These are phyloP conservation scores for Rhizoclosmatium globosum DNA, from an alignment of 192 early-diverging fungal species.

Conservation along the genomic window DNA sequence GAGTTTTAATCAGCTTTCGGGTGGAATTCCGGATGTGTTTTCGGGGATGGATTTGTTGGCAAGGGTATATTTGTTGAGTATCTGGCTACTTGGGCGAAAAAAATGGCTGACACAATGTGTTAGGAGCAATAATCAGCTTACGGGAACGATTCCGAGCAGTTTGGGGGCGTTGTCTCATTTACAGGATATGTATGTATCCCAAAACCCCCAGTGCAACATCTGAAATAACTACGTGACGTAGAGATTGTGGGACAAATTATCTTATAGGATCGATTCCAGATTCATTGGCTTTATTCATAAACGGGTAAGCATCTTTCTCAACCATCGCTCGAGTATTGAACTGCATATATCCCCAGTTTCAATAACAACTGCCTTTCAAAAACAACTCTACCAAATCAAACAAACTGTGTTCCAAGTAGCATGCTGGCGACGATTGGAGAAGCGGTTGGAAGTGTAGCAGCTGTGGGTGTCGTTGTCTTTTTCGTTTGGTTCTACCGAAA, in stretches of 20 bases:
- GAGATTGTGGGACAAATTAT: not conserved
- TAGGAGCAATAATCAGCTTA: not conserved
- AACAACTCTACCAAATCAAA: not conserved
- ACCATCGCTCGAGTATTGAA: not conserved
- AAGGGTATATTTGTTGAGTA: not conserved
- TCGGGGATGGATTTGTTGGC: not conserved
- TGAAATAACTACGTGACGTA: not conserved
- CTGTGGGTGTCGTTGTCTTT: not conserved
- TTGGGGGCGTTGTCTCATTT: not conserved
- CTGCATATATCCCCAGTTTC: not conserved
- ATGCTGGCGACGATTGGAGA: not conserved
- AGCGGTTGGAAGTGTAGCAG: not conserved
- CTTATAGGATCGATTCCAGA: not conserved
- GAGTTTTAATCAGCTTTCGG: not conserved
- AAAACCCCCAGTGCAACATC: not conserved
- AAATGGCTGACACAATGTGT: no score
- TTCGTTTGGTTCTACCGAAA: not conserved
- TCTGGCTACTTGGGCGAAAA: no score
- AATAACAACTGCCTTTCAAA: constrained; percentile 3
- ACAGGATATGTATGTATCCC: not conserved
- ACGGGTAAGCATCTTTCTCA: not conserved
- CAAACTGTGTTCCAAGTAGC: not conserved
- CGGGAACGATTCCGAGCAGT: not conserved
- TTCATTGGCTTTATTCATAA: not conserved
- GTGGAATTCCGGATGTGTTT: not conserved